Conservation (phyloP, 306 rosid genomes). For the Gillenia trifoliata region DNA sequence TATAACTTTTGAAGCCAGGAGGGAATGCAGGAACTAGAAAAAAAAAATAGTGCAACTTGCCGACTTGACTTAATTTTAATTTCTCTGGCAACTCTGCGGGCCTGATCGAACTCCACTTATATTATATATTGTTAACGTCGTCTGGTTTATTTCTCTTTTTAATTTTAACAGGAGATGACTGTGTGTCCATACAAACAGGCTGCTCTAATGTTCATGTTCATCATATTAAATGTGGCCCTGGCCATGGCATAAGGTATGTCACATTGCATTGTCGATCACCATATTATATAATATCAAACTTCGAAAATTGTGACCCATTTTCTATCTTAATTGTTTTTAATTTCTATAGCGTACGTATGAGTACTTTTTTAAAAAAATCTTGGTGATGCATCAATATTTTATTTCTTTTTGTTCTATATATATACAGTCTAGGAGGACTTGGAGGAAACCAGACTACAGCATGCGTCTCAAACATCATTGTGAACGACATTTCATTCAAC, state of each 20-base stretch:
- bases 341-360: neutral
- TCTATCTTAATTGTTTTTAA: neutral
- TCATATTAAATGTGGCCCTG: conserved; percentile 89
- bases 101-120: neutral
- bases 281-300: neutral
- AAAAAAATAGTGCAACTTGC: conserved; percentile 9
- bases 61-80: conserved; percentile 13
- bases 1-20: no score
- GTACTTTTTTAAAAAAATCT: neutral
- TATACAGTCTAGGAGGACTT: conserved; percentile 69
- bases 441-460: conserved; percentile 72
- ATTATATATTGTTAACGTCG: neutral
- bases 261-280: neutral
- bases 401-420: neutral
- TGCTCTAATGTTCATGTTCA: conserved; percentile 87
- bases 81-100: neutral
- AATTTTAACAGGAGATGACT: conserved; percentile 77
- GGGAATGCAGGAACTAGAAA: conserved; percentile 1
- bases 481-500: conserved; percentile 59
- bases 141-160: neutral
- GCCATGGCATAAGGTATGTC: conserved; percentile 90
- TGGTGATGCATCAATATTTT: neutral
- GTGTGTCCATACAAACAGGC: conserved; percentile 95
- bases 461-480: conserved; percentile 74
- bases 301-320: neutral